Percentiles rank a stretch among this genome's conserved stretches.
Evolutionary conservation across 495 filamentous ascomycete genomes (phyloP).

Genomic region (Hypoxylon trugodes): DNA sequence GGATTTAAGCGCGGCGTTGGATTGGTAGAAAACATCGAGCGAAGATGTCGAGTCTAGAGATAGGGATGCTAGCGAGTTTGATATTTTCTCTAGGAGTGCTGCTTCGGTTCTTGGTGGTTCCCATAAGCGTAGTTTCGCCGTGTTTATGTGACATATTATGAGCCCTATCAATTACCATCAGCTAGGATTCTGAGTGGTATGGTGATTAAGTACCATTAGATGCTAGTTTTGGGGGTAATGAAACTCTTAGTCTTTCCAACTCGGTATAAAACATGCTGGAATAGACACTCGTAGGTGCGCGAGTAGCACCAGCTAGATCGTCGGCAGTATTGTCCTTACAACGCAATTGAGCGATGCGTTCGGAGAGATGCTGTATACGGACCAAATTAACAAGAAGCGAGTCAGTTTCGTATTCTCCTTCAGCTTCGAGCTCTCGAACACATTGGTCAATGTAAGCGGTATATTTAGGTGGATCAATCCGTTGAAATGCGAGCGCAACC

Average conservation of each 20-base stretch:
- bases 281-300: slow-evolving; percentile 35
- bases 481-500: slow-evolving; percentile 39
- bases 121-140: slow-evolving; percentile 37
- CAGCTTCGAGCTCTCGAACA: slow-evolving; percentile 44
- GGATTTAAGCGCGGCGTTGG: slow-evolving; percentile 42
- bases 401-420: slow-evolving; percentile 46
- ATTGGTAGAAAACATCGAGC: slow-evolving; percentile 47
- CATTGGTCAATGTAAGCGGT: slow-evolving; percentile 49
- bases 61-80: slow-evolving; percentile 46
- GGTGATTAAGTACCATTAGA: slow-evolving; percentile 30
- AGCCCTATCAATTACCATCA: slow-evolving; percentile 25
- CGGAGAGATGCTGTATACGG: slow-evolving; percentile 50
- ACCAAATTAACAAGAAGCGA: slow-evolving; percentile 44
- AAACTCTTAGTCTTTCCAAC: slow-evolving; percentile 39
- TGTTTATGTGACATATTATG: slow-evolving; percentile 38
- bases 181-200: neutral
- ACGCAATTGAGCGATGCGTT: slow-evolving; percentile 46
- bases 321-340: slow-evolving; percentile 22
- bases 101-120: slow-evolving; percentile 43
- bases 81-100: slow-evolving; percentile 39
- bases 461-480: slow-evolving; percentile 46
- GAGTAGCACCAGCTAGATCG: slow-evolving; percentile 16
- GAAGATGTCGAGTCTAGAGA: slow-evolving; percentile 39
- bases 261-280: slow-evolving; percentile 44
- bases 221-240: slow-evolving; percentile 34